Conservation (phyloP, 1,284 basidiomycete genomes). For the Cryptococcus sp. region DNA sequence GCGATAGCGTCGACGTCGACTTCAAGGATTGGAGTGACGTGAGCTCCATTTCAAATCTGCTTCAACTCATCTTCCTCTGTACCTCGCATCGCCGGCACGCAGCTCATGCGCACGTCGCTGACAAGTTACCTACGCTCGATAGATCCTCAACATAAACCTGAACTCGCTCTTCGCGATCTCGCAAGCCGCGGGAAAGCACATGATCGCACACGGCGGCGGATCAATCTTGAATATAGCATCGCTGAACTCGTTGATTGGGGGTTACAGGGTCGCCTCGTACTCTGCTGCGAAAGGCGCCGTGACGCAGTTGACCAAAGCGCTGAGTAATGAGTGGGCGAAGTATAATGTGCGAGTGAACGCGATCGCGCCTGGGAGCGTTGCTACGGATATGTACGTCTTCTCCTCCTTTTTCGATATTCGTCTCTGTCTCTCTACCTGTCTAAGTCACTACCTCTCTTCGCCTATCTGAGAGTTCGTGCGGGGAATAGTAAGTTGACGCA, state of each 20-base stretch:
- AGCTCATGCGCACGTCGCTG: neutral
- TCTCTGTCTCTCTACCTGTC: too few species aligned
- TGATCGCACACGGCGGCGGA: constrained; percentile 34
- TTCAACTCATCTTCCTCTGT: too few species aligned
- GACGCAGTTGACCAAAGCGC: constrained; percentile 74
- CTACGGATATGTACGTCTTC: constrained; percentile 66
- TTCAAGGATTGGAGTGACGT: constrained; percentile 78
- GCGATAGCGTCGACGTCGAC: constrained; percentile 63
- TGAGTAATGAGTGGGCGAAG: constrained; percentile 69
- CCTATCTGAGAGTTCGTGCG: too few species aligned
- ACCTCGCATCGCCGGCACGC: too few species aligned
- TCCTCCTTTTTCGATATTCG: too few species aligned
- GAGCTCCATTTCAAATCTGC: constrained; percentile 1
- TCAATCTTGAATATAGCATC: constrained; percentile 48
- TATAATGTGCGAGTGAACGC: constrained; percentile 81
- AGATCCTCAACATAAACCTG: constrained; percentile 42
- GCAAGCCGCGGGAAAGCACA: constrained; percentile 40
- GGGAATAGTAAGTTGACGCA: too few species aligned
- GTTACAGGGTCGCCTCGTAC: constrained; percentile 58
- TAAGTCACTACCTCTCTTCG: too few species aligned
- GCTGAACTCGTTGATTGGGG: constrained; percentile 54
- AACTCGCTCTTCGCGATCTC: constrained; percentile 41
- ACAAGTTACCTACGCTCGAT: neutral
- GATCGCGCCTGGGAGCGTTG: constrained; percentile 82
- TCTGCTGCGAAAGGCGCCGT: constrained; percentile 66